Evolutionary conservation across 2,329 filamentous ascomycete species (phyloP), one percentile per base, ranked within the genome.

Genomic region (Davidsoniella neocaledoniae): DNA sequence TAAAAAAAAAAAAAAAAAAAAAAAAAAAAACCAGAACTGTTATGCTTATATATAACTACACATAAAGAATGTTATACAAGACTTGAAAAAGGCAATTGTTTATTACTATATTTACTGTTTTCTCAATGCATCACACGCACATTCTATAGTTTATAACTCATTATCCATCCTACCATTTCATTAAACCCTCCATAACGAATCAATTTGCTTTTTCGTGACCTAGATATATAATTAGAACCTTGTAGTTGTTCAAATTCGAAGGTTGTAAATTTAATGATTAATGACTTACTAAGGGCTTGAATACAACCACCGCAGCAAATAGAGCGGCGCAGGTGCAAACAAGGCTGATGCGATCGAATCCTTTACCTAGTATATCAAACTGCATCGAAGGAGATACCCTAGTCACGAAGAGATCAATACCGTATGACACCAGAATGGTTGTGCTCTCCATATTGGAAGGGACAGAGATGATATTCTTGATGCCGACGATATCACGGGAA

Each of bases 291-390:
- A 96, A 78, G 25, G 91, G 91, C 48, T 81, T 81, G 59, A 96
- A 69, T 50, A 85, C 75, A 55, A 80, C 63, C 14, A 94, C 90
- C 43, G 86, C 87, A 38, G 76, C 72, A 43, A 76, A 76, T 57
- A 96, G 70, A 16, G 86, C 90, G 39, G 83, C 70, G 37, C 98
- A 87, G 1, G 91, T 98, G 14, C 76, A 71, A 37, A 95, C 64
- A 60, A 98, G 76, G 57, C 87, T 83, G 50, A 87, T 61, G 70
- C 94, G 95, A 62, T 90, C 91, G 64, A 98, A 98, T 2, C 86
- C 85, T 65, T 87, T 91, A 54, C 87, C 91, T 14, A 98, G 68
- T 40, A 96, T 78, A 66, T 98, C 91, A 63, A 98, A 98, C 14
- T 83, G 76, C 57, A 83, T 79, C 63, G 86, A 94, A 1, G 91